These are phyloP conservation scores for Trichoderma reesei DNA, from an alignment of 495 filamentous ascomycete species.

Conservation along the genomic window DNA sequence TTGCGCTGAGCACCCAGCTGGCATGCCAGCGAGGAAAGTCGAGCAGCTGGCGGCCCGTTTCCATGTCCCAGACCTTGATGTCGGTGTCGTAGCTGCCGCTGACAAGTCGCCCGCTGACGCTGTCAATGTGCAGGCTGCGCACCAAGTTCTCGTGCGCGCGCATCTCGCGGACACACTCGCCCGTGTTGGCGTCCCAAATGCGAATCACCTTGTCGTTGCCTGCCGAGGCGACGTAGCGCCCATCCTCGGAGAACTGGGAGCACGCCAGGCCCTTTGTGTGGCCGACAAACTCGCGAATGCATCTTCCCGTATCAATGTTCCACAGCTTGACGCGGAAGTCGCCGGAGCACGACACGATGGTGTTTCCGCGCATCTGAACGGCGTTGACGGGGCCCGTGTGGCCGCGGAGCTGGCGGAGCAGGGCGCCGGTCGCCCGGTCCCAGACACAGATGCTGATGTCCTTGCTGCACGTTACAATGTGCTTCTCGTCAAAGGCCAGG, in stretches of 20 bases:
- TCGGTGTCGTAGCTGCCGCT: conserved; percentile 89
- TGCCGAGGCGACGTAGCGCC: conserved; percentile 76
- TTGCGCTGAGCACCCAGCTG: conserved; percentile 92
- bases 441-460: conserved; percentile 87
- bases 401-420: conserved; percentile 66
- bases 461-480: conserved; percentile 95
- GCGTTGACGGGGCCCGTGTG: conserved; percentile 92
- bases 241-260: conserved; percentile 90
- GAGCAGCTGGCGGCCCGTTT: conserved; percentile 16
- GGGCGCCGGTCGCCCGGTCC: conserved; percentile 67
- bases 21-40: conserved; percentile 77
- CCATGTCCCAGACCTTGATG: conserved; percentile 47
- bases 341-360: conserved; percentile 83
- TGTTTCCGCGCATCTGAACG: conserved; percentile 83
- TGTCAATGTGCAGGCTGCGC: conserved; percentile 80
- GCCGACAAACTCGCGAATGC: conserved; percentile 77
- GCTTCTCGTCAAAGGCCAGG: conserved; percentile 78
- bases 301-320: conserved; percentile 77
- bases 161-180: conserved; percentile 67
- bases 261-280: conserved; percentile 88
- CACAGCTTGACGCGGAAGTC: conserved; percentile 89
- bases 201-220: conserved; percentile 92
- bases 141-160: conserved; percentile 73
- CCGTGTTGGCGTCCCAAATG: conserved; percentile 86
- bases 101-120: conserved; percentile 67